These are phyloP conservation scores for Aspergillus proliferans DNA, from an alignment of 2,329 filamentous ascomycete genomes.

Conservation along the genomic window DNA sequence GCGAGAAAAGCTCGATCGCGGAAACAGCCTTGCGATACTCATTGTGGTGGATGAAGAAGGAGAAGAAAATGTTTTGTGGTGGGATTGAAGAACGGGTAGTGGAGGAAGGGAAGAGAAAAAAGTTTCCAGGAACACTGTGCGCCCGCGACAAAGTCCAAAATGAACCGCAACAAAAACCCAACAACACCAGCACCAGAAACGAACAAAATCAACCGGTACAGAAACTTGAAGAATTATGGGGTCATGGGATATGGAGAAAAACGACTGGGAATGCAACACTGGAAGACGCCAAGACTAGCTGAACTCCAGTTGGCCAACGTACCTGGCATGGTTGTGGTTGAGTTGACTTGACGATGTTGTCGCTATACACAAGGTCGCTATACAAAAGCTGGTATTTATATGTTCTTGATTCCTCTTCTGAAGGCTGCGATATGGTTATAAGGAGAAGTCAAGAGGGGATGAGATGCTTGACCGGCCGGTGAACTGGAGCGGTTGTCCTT, in stretches of 20 bases:
- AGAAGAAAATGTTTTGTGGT: constrained; percentile 1
- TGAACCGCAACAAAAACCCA: too few species aligned
- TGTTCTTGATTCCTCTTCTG: neutral
- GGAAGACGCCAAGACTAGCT: neutral
- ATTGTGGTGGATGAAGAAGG: constrained; percentile 13
- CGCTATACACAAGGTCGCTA: neutral
- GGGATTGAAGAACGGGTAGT: neutral
- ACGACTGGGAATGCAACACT: neutral
- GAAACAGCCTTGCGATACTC: constrained; percentile 17
- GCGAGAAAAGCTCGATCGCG: constrained; percentile 11
- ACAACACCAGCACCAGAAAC: too few species aligned
- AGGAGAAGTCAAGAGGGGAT: neutral
- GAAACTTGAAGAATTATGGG: too few species aligned
- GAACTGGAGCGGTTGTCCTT: neutral
- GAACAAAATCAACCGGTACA: too few species aligned
- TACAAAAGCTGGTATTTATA: neutral
- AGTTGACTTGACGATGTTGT: neutral
- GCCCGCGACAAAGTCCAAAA: too few species aligned
- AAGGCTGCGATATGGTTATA: neutral
- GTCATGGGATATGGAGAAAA: neutral
- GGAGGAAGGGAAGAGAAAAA: constrained; percentile 2
- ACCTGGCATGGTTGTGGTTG: neutral
- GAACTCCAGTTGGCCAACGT: neutral
- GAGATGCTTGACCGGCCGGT: neutral
- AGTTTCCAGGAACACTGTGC: neutral